A percentile compares a stretch with the other conserved stretches of the same genome.
phyloP scores from a whole-genome alignment of 2,329 filamentous ascomycete genomes.

The Ceratocystis cubensis region DNA sequence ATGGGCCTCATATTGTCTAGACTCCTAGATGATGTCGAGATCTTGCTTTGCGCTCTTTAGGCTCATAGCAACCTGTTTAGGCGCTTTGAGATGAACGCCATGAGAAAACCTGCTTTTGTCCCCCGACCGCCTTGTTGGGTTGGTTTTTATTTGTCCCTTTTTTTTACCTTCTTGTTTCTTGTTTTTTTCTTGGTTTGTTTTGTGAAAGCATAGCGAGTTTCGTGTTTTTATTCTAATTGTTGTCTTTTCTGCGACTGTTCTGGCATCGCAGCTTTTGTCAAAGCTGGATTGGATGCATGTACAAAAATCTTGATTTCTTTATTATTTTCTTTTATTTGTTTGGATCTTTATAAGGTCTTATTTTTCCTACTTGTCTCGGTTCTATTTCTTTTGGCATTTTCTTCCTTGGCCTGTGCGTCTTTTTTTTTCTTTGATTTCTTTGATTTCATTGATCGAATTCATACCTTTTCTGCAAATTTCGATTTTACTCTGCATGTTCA shows the following conservation, averaged over 20 bases:
- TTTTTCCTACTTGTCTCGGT: neutral
- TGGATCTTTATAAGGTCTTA: neutral
- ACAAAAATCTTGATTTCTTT: slow-evolving; percentile 10
- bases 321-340: neutral
- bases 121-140: too few species aligned
- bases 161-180: slow-evolving; percentile 9
- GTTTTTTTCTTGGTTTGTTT: slow-evolving; percentile 24
- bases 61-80: too few species aligned
- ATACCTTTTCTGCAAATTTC: neutral
- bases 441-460: slow-evolving; percentile 6
- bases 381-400: slow-evolving; percentile 3
- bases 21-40: too few species aligned
- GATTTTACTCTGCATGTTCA: neutral
- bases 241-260: neutral
- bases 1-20: too few species aligned
- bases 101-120: too few species aligned
- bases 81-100: too few species aligned
- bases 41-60: neutral
- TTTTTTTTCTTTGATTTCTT: neutral
- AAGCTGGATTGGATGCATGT: neutral
- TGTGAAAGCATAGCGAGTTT: slow-evolving; percentile 33
- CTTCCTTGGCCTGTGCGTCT: neutral
- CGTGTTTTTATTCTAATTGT: slow-evolving; percentile 20
- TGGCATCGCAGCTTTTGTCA: neutral
- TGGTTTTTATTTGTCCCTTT: slow-evolving; percentile 21